A percentile compares a stretch with the other conserved stretches of the same genome.
Evolutionary conservation across 805 yeast species (phyloP).

Genomic region (Candida insectorum): DNA sequence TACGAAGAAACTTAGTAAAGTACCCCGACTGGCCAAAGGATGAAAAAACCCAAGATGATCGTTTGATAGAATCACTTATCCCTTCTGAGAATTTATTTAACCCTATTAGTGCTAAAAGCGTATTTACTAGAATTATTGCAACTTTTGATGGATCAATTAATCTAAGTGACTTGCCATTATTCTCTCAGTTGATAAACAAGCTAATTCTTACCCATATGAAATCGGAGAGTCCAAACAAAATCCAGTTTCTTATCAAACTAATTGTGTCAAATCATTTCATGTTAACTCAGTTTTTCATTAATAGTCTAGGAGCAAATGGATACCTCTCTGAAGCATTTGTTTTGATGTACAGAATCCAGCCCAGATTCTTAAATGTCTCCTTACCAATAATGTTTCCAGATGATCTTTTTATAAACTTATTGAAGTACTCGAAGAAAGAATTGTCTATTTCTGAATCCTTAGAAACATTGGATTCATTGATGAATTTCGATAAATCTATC

Average conservation of each 20-base stretch:
- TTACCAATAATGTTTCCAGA: constrained; percentile 11
- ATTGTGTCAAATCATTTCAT: constrained; percentile 22
- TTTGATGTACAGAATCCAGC: constrained; percentile 18
- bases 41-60: constrained; percentile 9
- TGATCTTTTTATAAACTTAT: constrained; percentile 11
- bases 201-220: constrained; percentile 15
- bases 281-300: constrained; percentile 24
- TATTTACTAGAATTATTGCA: constrained; percentile 16
- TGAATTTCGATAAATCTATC: constrained; percentile 4
- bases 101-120: constrained; percentile 20
- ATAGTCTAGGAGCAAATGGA: constrained; percentile 23
- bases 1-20: constrained; percentile 14
- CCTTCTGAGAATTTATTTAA: constrained; percentile 11
- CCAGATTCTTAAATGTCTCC: constrained; percentile 7
- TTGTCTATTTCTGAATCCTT: too few relatives aligned
- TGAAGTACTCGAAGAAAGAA: constrained; percentile 12
- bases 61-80: constrained; percentile 8
- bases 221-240: constrained; percentile 5
- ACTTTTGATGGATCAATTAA: constrained; percentile 25
- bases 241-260: constrained; percentile 10
- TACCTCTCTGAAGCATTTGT: constrained; percentile 23
- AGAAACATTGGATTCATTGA: too few relatives aligned
- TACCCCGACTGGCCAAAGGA: constrained; percentile 6
- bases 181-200: constrained; percentile 18
- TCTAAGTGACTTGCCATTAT: constrained; percentile 30